Evolutionary conservation across 2,329 filamentous ascomycete species (phyloP).

Genomic region (Nemania diffusa): DNA sequence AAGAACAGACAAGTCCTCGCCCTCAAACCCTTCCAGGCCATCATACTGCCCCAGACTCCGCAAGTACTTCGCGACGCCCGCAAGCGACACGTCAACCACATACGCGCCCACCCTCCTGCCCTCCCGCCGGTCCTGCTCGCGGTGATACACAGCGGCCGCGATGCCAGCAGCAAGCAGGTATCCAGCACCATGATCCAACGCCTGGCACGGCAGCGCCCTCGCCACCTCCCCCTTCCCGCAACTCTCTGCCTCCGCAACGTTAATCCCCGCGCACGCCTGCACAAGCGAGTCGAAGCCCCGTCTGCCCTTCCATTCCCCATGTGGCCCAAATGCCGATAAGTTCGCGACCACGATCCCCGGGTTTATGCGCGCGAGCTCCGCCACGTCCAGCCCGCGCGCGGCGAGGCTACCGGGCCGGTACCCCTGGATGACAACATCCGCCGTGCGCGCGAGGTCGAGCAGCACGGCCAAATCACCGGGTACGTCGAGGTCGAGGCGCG

Average conservation of each 20-base stretch:
- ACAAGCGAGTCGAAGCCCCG: slow-evolving; percentile 65
- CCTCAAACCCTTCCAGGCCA: slow-evolving; percentile 56
- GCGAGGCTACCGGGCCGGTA: slow-evolving; percentile 61
- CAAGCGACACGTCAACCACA: slow-evolving; percentile 65
- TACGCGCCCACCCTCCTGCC: slow-evolving; percentile 53
- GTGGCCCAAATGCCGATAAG: slow-evolving; percentile 62
- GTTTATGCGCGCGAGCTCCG: slow-evolving; percentile 7
- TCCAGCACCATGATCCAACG: slow-evolving; percentile 65
- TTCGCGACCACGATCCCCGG: slow-evolving; percentile 34
- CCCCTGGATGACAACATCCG: slow-evolving; percentile 58
- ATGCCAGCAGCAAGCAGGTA: slow-evolving; percentile 66
- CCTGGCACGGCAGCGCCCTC: slow-evolving; percentile 62
- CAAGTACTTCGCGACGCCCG: slow-evolving; percentile 66
- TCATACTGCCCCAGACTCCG: slow-evolving; percentile 63
- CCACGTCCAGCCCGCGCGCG: slow-evolving; percentile 48
- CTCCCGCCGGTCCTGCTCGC: slow-evolving; percentile 52
- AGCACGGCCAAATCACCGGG: slow-evolving; percentile 44
- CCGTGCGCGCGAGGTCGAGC: slow-evolving; percentile 46
- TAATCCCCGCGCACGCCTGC: slow-evolving; percentile 65
- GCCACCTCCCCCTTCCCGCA: slow-evolving; percentile 53
- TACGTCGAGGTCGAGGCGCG: slow-evolving; percentile 39
- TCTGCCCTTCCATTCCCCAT: slow-evolving; percentile 51
- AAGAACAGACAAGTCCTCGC: slow-evolving; percentile 39
- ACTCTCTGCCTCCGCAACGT: slow-evolving; percentile 63
- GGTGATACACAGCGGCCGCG: slow-evolving; percentile 60